Conservation (phyloP, 345 rosid genomes). For the Capsella bursapastoris region DNA sequence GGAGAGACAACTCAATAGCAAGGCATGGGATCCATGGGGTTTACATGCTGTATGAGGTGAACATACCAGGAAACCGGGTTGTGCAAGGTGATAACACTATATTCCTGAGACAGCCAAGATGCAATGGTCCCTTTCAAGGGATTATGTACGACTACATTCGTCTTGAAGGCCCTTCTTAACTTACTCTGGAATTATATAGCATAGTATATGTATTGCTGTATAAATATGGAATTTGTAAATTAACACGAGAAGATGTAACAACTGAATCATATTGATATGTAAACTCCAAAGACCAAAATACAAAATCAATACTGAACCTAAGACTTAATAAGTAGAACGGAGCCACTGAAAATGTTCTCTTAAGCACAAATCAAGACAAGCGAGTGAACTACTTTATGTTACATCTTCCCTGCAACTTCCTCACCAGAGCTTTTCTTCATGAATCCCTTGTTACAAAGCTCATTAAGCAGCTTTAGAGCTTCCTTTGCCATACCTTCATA, state of each 20-base stretch:
- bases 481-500: constrained; percentile 79
- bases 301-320: constrained; percentile 27
- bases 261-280: constrained; percentile 22
- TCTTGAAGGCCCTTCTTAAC: constrained; percentile 60
- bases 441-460: constrained; percentile 71
- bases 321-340: neutral
- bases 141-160: constrained; percentile 88
- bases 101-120: constrained; percentile 73
- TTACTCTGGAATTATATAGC: neutral
- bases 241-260: constrained; percentile 18
- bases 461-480: constrained; percentile 69
- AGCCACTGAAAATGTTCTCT: neutral
- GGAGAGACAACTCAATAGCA: constrained; percentile 90
- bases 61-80: constrained; percentile 59
- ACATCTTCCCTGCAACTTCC: constrained; percentile 65
- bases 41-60: constrained; percentile 64
- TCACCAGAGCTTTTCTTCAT: constrained; percentile 73
- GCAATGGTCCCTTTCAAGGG: constrained; percentile 68
- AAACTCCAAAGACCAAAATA: constrained; percentile 20
- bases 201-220: neutral
- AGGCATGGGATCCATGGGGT: constrained; percentile 91
- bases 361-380: constrained; percentile 12
- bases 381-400: constrained; percentile 37
- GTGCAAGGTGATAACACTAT: constrained; percentile 74
- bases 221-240: no score